Evolutionary conservation across 331 rosid species (phyloP).

Genomic region (Cydonia oblonga): DNA sequence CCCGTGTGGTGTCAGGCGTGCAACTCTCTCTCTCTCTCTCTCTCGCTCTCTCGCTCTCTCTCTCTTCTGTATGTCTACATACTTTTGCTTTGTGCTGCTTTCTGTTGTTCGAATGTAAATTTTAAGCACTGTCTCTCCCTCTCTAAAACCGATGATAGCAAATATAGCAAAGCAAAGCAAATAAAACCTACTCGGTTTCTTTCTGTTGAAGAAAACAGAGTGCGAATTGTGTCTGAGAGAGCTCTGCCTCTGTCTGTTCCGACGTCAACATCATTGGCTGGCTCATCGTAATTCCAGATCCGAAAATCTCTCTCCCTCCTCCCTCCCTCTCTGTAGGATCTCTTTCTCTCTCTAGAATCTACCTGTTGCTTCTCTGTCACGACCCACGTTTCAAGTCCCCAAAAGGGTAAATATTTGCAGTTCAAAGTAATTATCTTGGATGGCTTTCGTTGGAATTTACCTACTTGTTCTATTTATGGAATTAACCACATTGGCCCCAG

Average conservation of each 20-base stretch:
- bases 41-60: neutral
- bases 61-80: neutral
- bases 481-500: constrained; percentile 7
- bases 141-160: too few species aligned
- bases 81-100: too few species aligned
- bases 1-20: neutral
- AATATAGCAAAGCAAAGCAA: too few species aligned
- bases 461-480: constrained; percentile 4
- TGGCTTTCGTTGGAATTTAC: constrained; percentile 17
- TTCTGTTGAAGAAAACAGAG: neutral
- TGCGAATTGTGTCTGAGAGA: neutral
- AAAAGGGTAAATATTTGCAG: neutral
- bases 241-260: neutral
- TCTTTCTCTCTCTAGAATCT: constrained; percentile 9
- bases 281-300: constrained; percentile 31
- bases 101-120: neutral
- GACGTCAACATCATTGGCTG: constrained; percentile 15
- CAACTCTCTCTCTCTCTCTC: neutral
- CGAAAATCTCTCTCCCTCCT: constrained; percentile 20
- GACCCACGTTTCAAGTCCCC: constrained; percentile 16
- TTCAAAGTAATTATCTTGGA: neutral
- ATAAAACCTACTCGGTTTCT: neutral
- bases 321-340: too few species aligned
- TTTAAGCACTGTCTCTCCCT: neutral
- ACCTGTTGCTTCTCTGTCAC: constrained; percentile 7